Evolutionary conservation across 139 green algal species (phyloP), one percentile per base, ranked within the genome.

Genomic region (Chlamydomonas schloesseri): DNA sequence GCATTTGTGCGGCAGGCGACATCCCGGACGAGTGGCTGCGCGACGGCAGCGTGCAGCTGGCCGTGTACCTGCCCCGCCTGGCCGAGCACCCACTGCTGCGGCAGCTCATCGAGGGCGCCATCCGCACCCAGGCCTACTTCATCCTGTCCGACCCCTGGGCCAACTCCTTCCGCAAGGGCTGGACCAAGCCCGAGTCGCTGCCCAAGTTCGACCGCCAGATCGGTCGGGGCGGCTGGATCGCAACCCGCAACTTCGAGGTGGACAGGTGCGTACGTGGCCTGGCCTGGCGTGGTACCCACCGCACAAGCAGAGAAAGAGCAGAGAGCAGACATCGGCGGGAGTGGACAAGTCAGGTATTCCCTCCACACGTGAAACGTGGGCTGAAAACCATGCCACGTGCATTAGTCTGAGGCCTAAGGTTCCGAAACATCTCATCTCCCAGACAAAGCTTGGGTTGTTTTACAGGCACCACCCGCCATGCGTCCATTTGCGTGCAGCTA

Each of bases 191-290:
- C 0, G 37, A 55, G 1, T 75, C 23, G 20, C 34, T 91, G 21
- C 31, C 23, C 18, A 92, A 93, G 70, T 46, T 79, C 13, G 92
- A 94, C 26, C 68, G 89, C 28, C 82, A 84, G 68, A 71, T 88
- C 29, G 89, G 91, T 1, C 73, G 93, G 21, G 91, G 90, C 37
- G 93, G 93, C 20, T 96, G 90, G 87, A 84, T 95, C 28, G 91
- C 78, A 65, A 94, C 89, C 4, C 88, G 93, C 53, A 96, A 96
- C 87, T 96, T 93, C 60, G 93, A 96, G 83, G 77, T 96, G 64
- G 93, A 96, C 81, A 94, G 89, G 28, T 82, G 57, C 21, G 73
- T 2, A 28, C 17, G 26, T 15, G 53, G 53, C n/a, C n/a, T n/a
- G 72, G n/a, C n/a, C n/a, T n/a, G n/a, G n/a, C n/a, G n/a, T n/a